Percentiles rank a stretch among this genome's conserved stretches.
phyloP scores from a whole-genome alignment of 2,329 filamentous ascomycete genomes.

The Xylariales sp. region DNA sequence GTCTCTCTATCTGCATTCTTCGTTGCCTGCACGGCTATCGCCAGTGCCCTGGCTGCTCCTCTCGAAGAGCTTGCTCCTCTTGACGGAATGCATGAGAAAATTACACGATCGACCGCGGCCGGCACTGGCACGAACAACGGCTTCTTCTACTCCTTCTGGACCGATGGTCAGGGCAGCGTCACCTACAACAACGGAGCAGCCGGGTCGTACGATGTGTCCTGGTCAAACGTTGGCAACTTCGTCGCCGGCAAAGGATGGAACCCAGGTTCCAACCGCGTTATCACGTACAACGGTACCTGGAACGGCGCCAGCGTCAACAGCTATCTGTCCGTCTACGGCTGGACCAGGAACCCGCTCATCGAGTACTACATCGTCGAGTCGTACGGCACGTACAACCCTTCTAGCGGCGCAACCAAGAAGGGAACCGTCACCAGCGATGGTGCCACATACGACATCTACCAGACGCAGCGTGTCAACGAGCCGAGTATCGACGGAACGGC shows the following conservation, averaged over 20 bases:
- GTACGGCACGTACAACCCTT: constrained; percentile 30
- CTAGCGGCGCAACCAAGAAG: constrained; percentile 22
- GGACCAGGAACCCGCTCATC: constrained; percentile 32
- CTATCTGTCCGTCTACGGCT: constrained; percentile 40
- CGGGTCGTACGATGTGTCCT: constrained; percentile 46
- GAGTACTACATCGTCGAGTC: constrained; percentile 35
- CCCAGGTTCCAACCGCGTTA: constrained; percentile 23
- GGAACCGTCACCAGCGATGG: constrained; percentile 28
- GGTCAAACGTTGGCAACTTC: constrained; percentile 45
- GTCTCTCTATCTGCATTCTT: constrained; percentile 25
- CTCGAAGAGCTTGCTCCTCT: constrained; percentile 20
- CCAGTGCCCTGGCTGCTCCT: constrained; percentile 22
- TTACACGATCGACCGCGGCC: constrained; percentile 15
- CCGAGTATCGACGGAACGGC: constrained; percentile 40
- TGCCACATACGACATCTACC: constrained; percentile 30
- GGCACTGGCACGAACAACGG: constrained; percentile 41
- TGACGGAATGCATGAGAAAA: constrained; percentile 10
- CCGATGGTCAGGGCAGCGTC: constrained; percentile 47
- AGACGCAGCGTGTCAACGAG: constrained; percentile 32
- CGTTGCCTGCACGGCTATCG: constrained; percentile 22
- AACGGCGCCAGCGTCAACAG: constrained; percentile 31
- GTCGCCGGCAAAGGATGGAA: constrained; percentile 50
- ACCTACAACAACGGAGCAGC: constrained; percentile 52
- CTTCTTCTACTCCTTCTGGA: constrained; percentile 58
- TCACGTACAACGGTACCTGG: constrained; percentile 29